A percentile compares a stretch with the other conserved stretches of the same genome.
Evolutionary conservation across 2,329 filamentous ascomycete species (phyloP).

Genomic region (Aureobasidium sp.): DNA sequence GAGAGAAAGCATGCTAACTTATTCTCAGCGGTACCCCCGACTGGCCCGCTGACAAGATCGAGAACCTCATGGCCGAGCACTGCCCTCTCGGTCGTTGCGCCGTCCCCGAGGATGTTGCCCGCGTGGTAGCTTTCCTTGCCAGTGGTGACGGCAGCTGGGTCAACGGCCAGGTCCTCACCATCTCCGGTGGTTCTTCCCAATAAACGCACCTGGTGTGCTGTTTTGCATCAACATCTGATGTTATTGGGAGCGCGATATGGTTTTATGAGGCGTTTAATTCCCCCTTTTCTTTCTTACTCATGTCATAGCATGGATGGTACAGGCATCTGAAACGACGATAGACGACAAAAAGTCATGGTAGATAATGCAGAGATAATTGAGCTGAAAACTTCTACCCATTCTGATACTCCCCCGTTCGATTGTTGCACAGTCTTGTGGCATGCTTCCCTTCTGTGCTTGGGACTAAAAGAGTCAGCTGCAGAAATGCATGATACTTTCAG

Average conservation of each 20-base stretch:
- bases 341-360: slow-evolving; percentile 8
- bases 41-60: slow-evolving; percentile 41
- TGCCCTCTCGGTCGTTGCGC: slow-evolving; percentile 42
- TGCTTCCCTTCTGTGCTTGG: too few species aligned
- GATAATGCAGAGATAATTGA: neutral
- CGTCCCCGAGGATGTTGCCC: slow-evolving; percentile 35
- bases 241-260: neutral
- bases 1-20: too few species aligned
- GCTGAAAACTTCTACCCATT: neutral
- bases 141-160: slow-evolving; percentile 32
- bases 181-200: slow-evolving; percentile 33
- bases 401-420: too few species aligned
- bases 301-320: slow-evolving; percentile 3
- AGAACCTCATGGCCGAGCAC: slow-evolving; percentile 41
- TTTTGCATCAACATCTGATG: neutral
- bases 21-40: slow-evolving; percentile 32
- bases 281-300: neutral
- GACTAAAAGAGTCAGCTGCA: too few species aligned
- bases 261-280: slow-evolving; percentile 7
- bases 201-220: slow-evolving; percentile 15
- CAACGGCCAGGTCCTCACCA: slow-evolving; percentile 35
- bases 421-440: too few species aligned
- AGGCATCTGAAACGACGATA: slow-evolving; percentile 4
- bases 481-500: too few species aligned
- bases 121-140: slow-evolving; percentile 31